These are phyloP conservation scores for Puccinia sorghi DNA, from an alignment of 1,284 basidiomycete species.

Conservation along the genomic window DNA sequence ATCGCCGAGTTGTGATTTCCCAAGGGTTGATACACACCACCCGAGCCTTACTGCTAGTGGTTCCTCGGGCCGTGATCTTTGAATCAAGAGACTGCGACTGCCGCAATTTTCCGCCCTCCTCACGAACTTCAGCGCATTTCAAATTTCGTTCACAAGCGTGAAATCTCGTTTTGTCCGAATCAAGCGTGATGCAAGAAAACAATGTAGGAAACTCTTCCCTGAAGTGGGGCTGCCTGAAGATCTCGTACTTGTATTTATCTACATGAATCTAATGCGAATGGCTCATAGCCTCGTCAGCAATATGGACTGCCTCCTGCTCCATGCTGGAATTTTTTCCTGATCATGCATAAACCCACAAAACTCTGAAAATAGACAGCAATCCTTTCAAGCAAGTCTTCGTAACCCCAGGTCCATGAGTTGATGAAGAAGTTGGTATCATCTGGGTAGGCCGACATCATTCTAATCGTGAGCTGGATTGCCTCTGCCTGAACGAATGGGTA, in stretches of 20 bases:
- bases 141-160: conserved; percentile 43
- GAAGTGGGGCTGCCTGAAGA: conserved; percentile 9
- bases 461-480: conserved; percentile 69
- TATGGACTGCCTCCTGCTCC: background rate
- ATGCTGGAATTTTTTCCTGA: background rate
- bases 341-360: background rate
- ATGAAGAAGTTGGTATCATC: conserved; percentile 75
- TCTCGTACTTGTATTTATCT: conserved; percentile 30
- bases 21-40: conserved; percentile 23
- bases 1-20: conserved; percentile 18
- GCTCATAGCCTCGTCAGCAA: background rate
- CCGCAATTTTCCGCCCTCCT: background rate
- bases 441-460: conserved; percentile 71
- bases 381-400: conserved; percentile 53
- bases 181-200: background rate
- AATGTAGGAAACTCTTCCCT: conserved; percentile 15
- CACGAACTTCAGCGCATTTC: conserved; percentile 2
- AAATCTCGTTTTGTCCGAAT: background rate
- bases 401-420: conserved; percentile 89
- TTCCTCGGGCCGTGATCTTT: background rate
- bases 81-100: background rate
- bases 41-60: background rate
- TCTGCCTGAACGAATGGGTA: conserved; percentile 62
- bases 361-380: conserved; percentile 18
- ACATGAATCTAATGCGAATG: conserved; percentile 28